Base-by-base conservation (phyloP, 306 rosid species). In the Cotoneaster glaucophyllus region DNA sequence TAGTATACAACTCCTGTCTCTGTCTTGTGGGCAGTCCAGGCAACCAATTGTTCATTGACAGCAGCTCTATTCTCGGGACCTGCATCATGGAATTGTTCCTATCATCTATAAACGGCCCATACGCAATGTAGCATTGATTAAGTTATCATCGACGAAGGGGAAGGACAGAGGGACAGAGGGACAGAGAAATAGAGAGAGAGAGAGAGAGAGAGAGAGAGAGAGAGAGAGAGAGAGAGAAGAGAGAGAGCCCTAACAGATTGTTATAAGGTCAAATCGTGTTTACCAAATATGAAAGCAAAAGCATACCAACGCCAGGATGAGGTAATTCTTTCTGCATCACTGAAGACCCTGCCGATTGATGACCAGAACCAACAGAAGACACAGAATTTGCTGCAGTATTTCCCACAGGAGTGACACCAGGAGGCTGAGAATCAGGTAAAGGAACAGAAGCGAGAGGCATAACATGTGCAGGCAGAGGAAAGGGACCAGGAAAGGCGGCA, bases 21-120 rank as follows among this genome's bases (percentile, higher is more conserved):
- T 66, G 89, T 83, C 83, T 89, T 95, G 85, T 92, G 99, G 37
- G 97, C 92, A 69, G 97, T 87, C 99, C 99, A 95, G 72, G 97
- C 86, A 78, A 90, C 97, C 34, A 84, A 72, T 41, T 84, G 90
- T 73, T 92, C 91, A 78, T 43, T 82, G 39, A 79, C 73, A 74
- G 81, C 75, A 74, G 62, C 77, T 65, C 69, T 81, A 66, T 67
- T 74, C 44, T 81, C 86, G 4, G 63, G 37, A n/a, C 74, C 82
- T 75, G 37, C 82, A 59, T 84, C 90, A 77, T 73, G 80, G 64
- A 74, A 69, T 69, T 81, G 85, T 24, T 73, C 78, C 69, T 81
- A 75, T 84, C 85, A 67, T 86, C 98, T 92, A 77, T 75, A 76
- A 72, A 81, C 77, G 37, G 78, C 50, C 84, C 77, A 75, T 83